These are phyloP conservation scores for Aegilops umbellulata DNA, from an alignment of 176 grass and related monocot genomes.

Conservation along the genomic window DNA sequence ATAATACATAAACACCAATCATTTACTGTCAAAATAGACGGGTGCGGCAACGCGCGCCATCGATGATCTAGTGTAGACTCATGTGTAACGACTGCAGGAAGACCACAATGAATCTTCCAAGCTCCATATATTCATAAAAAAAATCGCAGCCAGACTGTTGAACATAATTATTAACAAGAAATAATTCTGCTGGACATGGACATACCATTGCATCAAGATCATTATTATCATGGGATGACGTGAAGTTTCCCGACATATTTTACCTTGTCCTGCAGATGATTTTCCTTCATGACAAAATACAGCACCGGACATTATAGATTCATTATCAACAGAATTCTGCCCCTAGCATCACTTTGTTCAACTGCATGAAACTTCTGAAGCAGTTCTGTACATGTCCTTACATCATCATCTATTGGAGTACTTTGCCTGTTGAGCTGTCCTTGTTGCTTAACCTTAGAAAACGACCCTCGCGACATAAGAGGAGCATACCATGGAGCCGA, in stretches of 20 bases:
- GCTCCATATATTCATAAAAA: conserved; percentile 55
- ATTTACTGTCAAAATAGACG: no score
- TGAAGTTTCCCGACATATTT: conserved; percentile 24
- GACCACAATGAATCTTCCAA: conserved; percentile 76
- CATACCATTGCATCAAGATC: background rate
- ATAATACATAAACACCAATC: no score
- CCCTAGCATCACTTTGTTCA: background rate
- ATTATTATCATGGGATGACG: conserved; percentile 25
- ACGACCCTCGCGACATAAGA: no score
- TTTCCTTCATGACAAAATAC: conserved; percentile 40
- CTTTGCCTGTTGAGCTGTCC: background rate
- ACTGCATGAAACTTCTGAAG: conserved; percentile 21
- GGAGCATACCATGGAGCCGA: no score
- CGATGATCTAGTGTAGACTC: conserved; percentile 36
- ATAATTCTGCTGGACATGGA: conserved; percentile 31
- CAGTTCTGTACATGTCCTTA: background rate
- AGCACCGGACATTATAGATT: conserved; percentile 19
- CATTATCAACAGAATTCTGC: conserved; percentile 23
- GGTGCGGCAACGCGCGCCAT: no score
- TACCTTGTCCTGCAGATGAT: conserved; percentile 3
- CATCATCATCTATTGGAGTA: conserved; percentile 24
- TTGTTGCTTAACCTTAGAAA: conserved; percentile 44
- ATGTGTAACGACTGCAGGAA: conserved; percentile 63
- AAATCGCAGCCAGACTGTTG: conserved; percentile 30
- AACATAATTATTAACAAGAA: conserved; percentile 23